These are phyloP conservation scores for Alternaria panax DNA, from an alignment of 2,329 filamentous ascomycete species.

Conservation along the genomic window DNA sequence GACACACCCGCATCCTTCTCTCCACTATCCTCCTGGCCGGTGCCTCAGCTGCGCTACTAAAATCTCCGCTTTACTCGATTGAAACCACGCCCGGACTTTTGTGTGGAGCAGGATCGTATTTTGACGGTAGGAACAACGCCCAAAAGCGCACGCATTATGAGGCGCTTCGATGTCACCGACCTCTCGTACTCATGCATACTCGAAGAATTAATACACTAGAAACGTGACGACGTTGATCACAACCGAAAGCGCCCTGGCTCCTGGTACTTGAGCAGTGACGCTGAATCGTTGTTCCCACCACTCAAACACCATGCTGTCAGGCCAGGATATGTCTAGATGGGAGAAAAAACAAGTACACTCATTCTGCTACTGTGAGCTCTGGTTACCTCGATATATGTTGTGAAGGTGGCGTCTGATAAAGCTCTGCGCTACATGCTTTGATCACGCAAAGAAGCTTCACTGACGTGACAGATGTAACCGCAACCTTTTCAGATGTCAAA, in stretches of 20 bases:
- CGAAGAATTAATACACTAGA: neutral
- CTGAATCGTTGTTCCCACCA: constrained; percentile 3
- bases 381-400: neutral
- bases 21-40: neutral
- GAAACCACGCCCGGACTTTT: neutral
- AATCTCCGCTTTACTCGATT: neutral
- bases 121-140: neutral
- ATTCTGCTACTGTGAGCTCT: neutral
- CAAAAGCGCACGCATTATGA: neutral
- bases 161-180: neutral
- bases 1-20: constrained; percentile 3
- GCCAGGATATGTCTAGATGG: neutral
- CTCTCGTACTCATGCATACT: neutral
- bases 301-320: neutral
- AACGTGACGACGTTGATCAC: neutral
- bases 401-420: neutral
- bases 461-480: neutral
- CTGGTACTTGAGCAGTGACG: neutral
- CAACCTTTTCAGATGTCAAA: neutral
- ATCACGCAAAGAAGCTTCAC: neutral
- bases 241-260: neutral
- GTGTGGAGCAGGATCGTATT: neutral
- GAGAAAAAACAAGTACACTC: neutral
- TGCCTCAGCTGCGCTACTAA: neutral
- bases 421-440: neutral